These are phyloP conservation scores for Russula abietina DNA, from an alignment of 768 basidiomycete genomes.

Conservation along the genomic window DNA sequence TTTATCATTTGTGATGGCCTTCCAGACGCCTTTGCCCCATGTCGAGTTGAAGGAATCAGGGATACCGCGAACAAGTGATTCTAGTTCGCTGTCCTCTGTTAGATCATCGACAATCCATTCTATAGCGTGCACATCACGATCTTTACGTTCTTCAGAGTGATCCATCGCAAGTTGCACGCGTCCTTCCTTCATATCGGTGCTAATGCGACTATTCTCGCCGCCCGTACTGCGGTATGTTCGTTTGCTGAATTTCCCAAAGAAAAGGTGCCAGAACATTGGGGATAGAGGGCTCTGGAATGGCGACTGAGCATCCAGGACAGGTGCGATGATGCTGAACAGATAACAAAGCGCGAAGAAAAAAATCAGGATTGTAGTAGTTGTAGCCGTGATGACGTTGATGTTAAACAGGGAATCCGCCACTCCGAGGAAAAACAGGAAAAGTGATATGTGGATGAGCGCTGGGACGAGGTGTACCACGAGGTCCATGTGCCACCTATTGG, in stretches of 20 bases:
- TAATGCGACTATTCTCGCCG: neutral
- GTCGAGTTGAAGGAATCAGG: conserved; percentile 2
- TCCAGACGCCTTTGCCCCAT: conserved; percentile 10
- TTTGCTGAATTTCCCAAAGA: neutral
- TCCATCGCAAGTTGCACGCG: conserved; percentile 17
- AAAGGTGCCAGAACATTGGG: conserved; percentile 13
- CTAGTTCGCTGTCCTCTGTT: conserved; percentile 14
- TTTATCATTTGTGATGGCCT: neutral
- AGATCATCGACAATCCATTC: conserved; percentile 8
- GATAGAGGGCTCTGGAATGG: conserved; percentile 20
- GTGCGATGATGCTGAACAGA: conserved; percentile 17
- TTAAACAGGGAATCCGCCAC: conserved; percentile 41
- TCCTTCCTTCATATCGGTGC: conserved; percentile 7
- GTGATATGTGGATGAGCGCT: no score
- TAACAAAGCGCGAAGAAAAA: conserved; percentile 16
- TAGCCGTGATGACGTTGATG: conserved; percentile 20
- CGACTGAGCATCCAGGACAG: conserved; percentile 12
- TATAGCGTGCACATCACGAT: conserved; percentile 9
- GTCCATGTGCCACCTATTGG: no score
- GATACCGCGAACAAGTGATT: conserved; percentile 2
- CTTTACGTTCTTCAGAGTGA: neutral
- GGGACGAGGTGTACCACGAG: no score
- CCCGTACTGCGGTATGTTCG: conserved; percentile 1
- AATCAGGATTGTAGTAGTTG: conserved; percentile 3
- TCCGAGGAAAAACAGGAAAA: conserved; percentile 47